Evolutionary conservation across 2,329 filamentous ascomycete species (phyloP), one percentile per base, ranked within the genome.

Genomic region (Xylaria digitata): DNA sequence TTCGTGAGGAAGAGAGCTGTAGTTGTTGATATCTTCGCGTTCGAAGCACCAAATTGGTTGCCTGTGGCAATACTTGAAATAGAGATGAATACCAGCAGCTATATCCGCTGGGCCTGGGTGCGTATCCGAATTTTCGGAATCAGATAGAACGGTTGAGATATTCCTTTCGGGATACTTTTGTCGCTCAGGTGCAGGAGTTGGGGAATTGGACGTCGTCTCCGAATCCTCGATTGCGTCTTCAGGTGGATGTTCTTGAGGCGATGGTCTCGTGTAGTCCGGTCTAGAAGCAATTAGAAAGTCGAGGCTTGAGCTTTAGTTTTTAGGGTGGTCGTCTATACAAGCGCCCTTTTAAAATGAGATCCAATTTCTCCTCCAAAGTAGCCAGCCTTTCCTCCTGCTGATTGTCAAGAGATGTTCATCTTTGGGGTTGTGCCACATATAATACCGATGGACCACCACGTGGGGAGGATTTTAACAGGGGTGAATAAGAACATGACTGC

Each of bases 1-100:
- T 34, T 70, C 68, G 40, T 68, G 68, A 42, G 68, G 52, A 48
- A 70, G 68, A 30, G 62, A 62, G 59, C 53, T 61, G 40, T 68
- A 66, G 46, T 70, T 60, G 11, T 11, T 60, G 32, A 70, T 66
- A 45, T 70, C 68, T 54, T 70, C 62, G 26, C 66, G 68, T 32
- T 70, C 68, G 23, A 70, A 70, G 48, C 68, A 70, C 68, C 68
- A 70, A 17, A 70, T 68, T 32, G 68, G 68, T 30, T 70, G 68
- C 37, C 68, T 70, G 60, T 70, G 68, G 48, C 68, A 70, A 54
- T 68, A 68, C 42, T 61, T 70, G 62, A 70, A 70, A 23, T 70
- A 70, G 3, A 68, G 62, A 57, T 65, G 68, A 42, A 70, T 50
- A 26, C 68, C 65, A 26, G 57, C 54, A 42, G 68, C 60, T 21